Conservation (phyloP, 768 basidiomycete genomes). For the Tulasnella sp. region DNA sequence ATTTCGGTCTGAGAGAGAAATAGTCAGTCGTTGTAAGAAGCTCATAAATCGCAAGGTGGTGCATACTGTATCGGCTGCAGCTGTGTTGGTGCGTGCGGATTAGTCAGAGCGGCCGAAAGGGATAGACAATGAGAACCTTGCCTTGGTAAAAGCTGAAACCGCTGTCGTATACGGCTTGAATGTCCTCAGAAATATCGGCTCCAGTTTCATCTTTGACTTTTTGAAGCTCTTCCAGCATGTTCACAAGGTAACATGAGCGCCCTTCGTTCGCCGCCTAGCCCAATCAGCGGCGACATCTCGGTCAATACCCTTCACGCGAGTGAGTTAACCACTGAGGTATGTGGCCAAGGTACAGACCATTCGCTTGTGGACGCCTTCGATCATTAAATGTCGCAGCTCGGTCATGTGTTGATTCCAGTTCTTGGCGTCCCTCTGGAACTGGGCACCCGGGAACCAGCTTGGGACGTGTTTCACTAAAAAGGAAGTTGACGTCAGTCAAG, state of each 20-base stretch:
- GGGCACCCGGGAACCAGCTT: conserved; percentile 19
- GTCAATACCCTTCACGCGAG: neutral
- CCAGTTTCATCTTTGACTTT: neutral
- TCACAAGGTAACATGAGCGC: neutral
- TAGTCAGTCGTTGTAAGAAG: neutral
- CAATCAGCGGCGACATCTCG: neutral
- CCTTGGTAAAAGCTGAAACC: neutral
- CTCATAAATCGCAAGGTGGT: neutral
- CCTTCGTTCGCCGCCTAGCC: neutral
- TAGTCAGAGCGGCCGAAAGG: too few species aligned
- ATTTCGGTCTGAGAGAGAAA: neutral
- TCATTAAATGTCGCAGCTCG: neutral
- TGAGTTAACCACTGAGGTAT: too few species aligned
- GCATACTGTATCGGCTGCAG: too few species aligned
- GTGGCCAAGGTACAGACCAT: neutral
- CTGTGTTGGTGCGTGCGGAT: too few species aligned
- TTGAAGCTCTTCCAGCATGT: neutral
- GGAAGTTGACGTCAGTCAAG: too few species aligned
- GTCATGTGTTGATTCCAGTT: neutral
- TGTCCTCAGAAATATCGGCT: neutral
- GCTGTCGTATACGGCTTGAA: conserved; percentile 1
- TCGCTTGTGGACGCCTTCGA: neutral
- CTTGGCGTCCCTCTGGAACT: conserved; percentile 22
- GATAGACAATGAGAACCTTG: neutral
- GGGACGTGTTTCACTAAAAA: conserved; percentile 27